phyloP scores from a whole-genome alignment of 768 basidiomycete genomes.

The Mrakia frigida region DNA sequence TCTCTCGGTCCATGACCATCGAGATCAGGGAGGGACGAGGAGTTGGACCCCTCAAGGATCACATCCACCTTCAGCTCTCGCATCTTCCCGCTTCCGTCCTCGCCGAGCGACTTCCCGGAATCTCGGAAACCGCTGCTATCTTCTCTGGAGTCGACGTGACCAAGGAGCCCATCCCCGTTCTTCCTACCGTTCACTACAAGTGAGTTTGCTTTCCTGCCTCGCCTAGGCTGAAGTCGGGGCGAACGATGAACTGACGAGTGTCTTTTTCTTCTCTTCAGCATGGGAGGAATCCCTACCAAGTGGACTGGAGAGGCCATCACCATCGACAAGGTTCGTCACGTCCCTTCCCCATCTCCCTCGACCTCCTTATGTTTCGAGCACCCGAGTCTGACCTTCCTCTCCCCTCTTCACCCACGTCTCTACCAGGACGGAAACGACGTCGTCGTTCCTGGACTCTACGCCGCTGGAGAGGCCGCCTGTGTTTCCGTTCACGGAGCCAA shows the following conservation, averaged over 20 bases:
- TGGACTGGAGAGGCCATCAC: slow-evolving; percentile 98
- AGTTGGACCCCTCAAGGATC: slow-evolving; percentile 97
- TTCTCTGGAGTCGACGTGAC: slow-evolving; percentile 99
- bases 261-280: slow-evolving; percentile 41
- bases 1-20: slow-evolving; percentile 97
- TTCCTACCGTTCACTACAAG: slow-evolving; percentile 99
- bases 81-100: slow-evolving; percentile 94
- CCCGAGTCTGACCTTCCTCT: neutral
- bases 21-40: slow-evolving; percentile 98
- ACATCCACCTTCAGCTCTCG: slow-evolving; percentile 91
- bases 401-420: slow-evolving; percentile 35
- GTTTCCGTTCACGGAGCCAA: slow-evolving; percentile 99
- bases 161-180: slow-evolving; percentile 97
- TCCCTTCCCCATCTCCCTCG: no score
- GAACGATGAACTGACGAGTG: neutral
- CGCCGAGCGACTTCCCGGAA: slow-evolving; percentile 94
- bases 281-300: slow-evolving; percentile 98
- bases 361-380: neutral
- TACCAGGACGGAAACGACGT: slow-evolving; percentile 72
- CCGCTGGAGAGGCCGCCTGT: slow-evolving; percentile 97
- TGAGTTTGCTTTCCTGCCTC: slow-evolving; percentile 48
- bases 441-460: slow-evolving; percentile 92
- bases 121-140: slow-evolving; percentile 98
- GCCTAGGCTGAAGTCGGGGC: no score
- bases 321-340: slow-evolving; percentile 55